Percentiles rank a stretch among this genome's conserved stretches.
Evolutionary conservation across 129 eudicot species (phyloP).

Genomic region (Lactuca saligna): DNA sequence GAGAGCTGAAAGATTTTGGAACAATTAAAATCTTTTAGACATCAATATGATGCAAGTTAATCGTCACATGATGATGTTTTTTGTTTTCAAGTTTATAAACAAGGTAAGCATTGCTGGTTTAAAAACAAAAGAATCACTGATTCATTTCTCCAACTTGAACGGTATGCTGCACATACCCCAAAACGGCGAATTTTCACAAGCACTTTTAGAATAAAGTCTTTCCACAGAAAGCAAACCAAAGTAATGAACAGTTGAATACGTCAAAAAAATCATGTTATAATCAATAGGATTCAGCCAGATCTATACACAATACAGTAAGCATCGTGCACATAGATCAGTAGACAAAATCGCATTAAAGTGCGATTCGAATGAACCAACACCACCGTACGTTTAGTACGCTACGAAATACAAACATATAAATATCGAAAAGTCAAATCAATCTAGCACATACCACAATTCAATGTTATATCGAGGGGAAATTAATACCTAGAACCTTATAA

Average conservation of each 20-base stretch:
- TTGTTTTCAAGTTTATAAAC: neutral
- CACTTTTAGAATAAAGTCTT: neutral
- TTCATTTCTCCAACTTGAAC: constrained; percentile 6
- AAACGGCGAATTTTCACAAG: neutral
- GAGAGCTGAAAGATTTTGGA: too few relatives aligned
- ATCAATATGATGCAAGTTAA: neutral
- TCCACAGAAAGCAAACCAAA: neutral
- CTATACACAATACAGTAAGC: constrained; percentile 10
- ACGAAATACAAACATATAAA: constrained; percentile 12
- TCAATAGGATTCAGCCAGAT: constrained; percentile 15
- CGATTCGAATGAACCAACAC: constrained; percentile 12
- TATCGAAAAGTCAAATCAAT: neutral
- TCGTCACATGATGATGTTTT: neutral
- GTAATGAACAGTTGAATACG: neutral
- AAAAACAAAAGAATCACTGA: neutral
- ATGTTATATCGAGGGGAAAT: neutral
- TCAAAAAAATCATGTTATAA: constrained; percentile 15
- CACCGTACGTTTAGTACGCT: constrained; percentile 10
- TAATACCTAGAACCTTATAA: constrained; percentile 5
- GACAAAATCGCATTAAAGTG: neutral
- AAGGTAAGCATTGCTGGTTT: neutral
- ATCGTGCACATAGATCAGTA: constrained; percentile 6
- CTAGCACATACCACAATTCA: neutral
- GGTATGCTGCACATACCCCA: neutral
- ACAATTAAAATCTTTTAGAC: too few relatives aligned